These are phyloP conservation scores for Boletales sp. DNA, from an alignment of 768 basidiomycete genomes.

Conservation along the genomic window DNA sequence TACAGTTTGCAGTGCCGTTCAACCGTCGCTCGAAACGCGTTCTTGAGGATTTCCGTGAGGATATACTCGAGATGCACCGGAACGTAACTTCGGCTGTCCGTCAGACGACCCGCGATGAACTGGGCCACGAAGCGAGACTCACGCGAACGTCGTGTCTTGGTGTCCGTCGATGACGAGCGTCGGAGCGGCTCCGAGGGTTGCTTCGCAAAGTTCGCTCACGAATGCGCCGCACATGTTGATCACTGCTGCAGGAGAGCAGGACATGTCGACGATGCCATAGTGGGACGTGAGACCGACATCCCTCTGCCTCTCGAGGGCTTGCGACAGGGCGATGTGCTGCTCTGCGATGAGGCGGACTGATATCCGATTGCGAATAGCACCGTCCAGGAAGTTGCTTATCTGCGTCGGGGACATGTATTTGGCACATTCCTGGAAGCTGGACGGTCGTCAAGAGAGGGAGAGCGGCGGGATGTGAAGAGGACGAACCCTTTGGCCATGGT, in stretches of 20 bases:
- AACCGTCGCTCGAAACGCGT: slow-evolving; percentile 85
- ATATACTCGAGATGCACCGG: slow-evolving; percentile 92
- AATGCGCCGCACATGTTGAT: slow-evolving; percentile 78
- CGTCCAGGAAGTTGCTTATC: slow-evolving; percentile 77
- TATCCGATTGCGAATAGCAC: slow-evolving; percentile 81
- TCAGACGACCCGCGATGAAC: slow-evolving; percentile 3
- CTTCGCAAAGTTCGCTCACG: slow-evolving; percentile 80
- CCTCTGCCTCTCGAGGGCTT: slow-evolving; percentile 48
- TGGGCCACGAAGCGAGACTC: slow-evolving; percentile 31
- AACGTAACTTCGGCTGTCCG: slow-evolving; percentile 55
- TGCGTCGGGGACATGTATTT: slow-evolving; percentile 81
- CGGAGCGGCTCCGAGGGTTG: slow-evolving; percentile 73
- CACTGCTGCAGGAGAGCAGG: slow-evolving; percentile 70
- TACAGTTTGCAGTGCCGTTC: slow-evolving; percentile 58
- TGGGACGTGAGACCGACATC: slow-evolving; percentile 34
- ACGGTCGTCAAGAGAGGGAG: neutral
- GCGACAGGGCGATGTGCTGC: slow-evolving; percentile 84
- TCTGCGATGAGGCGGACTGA: slow-evolving; percentile 87
- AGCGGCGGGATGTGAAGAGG: slow-evolving; percentile 3
- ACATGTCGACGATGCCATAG: slow-evolving; percentile 72
- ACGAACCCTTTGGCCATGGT: slow-evolving; percentile 83
- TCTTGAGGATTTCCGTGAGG: slow-evolving; percentile 86
- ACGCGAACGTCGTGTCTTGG: slow-evolving; percentile 73
- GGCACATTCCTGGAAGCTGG: slow-evolving; percentile 81
- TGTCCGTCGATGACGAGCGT: slow-evolving; percentile 68